These are phyloP conservation scores for Camellia granthamiana DNA, from an alignment of 148 eudicot genomes.

Conservation along the genomic window DNA sequence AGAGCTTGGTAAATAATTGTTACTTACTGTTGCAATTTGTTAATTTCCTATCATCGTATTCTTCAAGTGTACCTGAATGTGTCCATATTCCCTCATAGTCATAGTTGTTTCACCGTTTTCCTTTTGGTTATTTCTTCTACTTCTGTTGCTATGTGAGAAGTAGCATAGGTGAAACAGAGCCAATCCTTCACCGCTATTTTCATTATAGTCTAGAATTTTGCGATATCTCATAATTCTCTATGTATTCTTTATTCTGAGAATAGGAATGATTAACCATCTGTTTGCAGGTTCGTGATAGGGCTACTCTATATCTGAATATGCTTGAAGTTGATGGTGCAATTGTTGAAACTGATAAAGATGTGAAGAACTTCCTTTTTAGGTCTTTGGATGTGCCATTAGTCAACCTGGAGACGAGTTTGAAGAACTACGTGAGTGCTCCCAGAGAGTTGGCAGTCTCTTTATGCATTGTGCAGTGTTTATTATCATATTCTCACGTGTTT, in stretches of 20 bases:
- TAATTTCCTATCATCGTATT: not conserved
- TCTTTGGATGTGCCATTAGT: too few species aligned
- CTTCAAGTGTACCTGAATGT: not conserved
- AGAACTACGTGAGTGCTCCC: too few species aligned
- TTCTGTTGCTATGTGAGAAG: not conserved
- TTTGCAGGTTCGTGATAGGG: constrained; percentile 6
- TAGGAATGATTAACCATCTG: constrained; percentile 14
- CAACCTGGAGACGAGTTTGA: too few species aligned
- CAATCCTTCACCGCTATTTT: not conserved
- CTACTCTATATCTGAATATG: too few species aligned
- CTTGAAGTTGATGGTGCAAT: too few species aligned
- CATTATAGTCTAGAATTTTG: not conserved
- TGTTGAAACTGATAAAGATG: too few species aligned
- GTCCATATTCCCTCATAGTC: not conserved
- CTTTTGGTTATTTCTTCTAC: not conserved
- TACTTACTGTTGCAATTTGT: not conserved
- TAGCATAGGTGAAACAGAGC: not conserved
- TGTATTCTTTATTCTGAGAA: not conserved
- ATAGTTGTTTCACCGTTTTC: constrained; percentile 3
- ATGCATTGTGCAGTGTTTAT: too few species aligned
- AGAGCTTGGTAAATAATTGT: not conserved
- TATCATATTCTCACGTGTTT: too few species aligned
- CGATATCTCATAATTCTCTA: not conserved
- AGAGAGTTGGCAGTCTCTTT: too few species aligned
- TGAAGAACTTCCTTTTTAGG: too few species aligned